Evolutionary conservation across 2,329 filamentous ascomycete genomes (phyloP).

Genomic region (Fusarium haematococcum): DNA sequence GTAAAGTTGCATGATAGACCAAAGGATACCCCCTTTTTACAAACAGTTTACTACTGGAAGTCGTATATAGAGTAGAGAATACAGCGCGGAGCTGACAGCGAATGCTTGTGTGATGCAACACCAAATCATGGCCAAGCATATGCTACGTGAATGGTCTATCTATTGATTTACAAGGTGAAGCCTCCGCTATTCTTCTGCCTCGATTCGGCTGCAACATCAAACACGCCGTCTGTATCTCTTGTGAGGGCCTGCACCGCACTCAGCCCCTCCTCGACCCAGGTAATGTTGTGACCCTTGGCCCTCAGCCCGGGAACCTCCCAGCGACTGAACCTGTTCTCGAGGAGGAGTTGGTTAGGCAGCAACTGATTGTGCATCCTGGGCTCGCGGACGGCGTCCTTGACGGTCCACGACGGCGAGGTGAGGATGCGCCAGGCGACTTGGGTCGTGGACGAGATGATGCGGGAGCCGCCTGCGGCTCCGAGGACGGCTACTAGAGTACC

Average conservation of each 20-base stretch:
- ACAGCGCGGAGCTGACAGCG: neutral
- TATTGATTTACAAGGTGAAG: conserved; percentile 56
- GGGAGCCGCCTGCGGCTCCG: conserved; percentile 83
- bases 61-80: conserved; percentile 27
- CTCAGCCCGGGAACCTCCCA: conserved; percentile 71
- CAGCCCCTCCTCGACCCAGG: conserved; percentile 71
- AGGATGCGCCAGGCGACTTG: conserved; percentile 80
- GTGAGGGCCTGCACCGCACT: conserved; percentile 76
- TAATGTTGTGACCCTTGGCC: conserved; percentile 76
- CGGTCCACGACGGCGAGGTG: conserved; percentile 67
- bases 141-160: neutral
- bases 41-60: conserved; percentile 20
- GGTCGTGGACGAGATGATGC: conserved; percentile 84
- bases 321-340: conserved; percentile 79
- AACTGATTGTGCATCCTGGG: conserved; percentile 87
- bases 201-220: conserved; percentile 83
- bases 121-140: neutral
- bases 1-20: conserved; percentile 46
- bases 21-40: conserved; percentile 52
- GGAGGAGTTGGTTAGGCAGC: conserved; percentile 73
- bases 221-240: conserved; percentile 71
- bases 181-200: conserved; percentile 79
- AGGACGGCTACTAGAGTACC: conserved; percentile 75
- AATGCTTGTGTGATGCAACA: neutral
- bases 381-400: conserved; percentile 70